These are phyloP conservation scores for Cordyceps militaris DNA, from an alignment of 2,329 filamentous ascomycete genomes.

Conservation along the genomic window DNA sequence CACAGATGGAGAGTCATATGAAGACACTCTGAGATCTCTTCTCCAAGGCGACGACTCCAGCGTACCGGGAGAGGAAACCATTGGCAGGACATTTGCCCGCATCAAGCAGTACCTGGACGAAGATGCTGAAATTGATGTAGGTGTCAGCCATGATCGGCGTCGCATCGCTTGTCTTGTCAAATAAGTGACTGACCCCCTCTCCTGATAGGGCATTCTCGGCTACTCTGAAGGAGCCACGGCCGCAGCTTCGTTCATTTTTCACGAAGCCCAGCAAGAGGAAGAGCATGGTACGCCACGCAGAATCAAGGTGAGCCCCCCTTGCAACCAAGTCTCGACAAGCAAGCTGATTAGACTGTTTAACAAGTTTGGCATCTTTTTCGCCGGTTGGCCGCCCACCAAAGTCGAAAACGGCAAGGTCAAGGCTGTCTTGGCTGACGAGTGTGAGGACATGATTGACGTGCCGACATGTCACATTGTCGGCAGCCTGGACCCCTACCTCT, in stretches of 20 bases:
- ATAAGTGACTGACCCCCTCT: neutral
- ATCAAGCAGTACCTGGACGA: conserved; percentile 40
- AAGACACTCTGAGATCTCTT: conserved; percentile 49
- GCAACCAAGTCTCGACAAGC: neutral
- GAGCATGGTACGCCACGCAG: conserved; percentile 26
- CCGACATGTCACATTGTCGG: conserved; percentile 48
- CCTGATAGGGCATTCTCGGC: conserved; percentile 42
- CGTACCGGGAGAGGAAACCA: conserved; percentile 12
- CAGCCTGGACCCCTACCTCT: conserved; percentile 52
- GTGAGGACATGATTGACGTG: conserved; percentile 42
- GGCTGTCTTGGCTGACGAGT: conserved; percentile 43
- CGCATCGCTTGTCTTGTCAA: neutral
- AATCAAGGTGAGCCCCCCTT: conserved; percentile 26
- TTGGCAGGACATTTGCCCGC: conserved; percentile 16
- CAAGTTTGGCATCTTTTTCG: conserved; percentile 44
- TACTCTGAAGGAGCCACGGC: conserved; percentile 55
- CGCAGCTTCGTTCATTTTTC: conserved; percentile 45
- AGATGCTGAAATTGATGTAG: conserved; percentile 22
- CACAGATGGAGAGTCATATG: conserved; percentile 42
- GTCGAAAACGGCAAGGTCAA: conserved; percentile 29
- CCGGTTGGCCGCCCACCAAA: conserved; percentile 46
- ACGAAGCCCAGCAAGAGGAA: conserved; percentile 36
- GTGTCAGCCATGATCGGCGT: neutral
- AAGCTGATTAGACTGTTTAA: neutral
- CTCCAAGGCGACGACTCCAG: conserved; percentile 24